Conservation (phyloP, 2,329 filamentous ascomycete genomes). For the Colletotrichum destructivum region DNA sequence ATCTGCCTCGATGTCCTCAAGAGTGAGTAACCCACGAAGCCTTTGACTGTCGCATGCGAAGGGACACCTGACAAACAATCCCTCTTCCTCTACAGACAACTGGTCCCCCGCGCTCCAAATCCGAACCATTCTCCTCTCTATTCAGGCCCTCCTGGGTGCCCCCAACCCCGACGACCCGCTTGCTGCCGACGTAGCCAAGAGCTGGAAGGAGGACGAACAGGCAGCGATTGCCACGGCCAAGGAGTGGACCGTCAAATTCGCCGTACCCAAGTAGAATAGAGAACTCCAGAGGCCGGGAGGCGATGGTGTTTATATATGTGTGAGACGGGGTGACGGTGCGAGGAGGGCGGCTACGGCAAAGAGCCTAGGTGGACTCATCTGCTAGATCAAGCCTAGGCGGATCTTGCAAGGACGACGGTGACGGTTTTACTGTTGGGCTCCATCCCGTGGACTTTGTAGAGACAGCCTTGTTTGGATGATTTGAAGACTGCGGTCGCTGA, state of each 20-base stretch:
- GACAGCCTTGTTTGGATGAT: constrained; percentile 2
- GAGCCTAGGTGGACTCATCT: background rate
- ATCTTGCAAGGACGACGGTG: constrained; percentile 5
- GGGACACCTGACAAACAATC: constrained; percentile 20
- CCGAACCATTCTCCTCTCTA: constrained; percentile 97
- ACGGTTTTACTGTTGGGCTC: background rate
- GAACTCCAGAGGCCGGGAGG: background rate
- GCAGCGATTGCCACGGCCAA: constrained; percentile 92
- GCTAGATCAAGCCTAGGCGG: constrained; percentile 22
- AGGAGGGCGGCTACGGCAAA: constrained; percentile 13
- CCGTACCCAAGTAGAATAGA: constrained; percentile 61
- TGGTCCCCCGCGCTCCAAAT: constrained; percentile 99
- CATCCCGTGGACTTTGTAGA: constrained; percentile 29
- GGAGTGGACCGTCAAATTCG: constrained; percentile 92
- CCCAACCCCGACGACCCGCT: constrained; percentile 99
- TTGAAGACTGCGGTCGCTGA: constrained; percentile 20
- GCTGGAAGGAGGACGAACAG: constrained; percentile 96
- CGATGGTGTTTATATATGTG: background rate
- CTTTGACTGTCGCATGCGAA: background rate
- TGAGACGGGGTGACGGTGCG: constrained; percentile 2
- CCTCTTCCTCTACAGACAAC: constrained; percentile 76
- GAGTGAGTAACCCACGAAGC: constrained; percentile 70
- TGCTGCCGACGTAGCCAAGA: constrained; percentile 96
- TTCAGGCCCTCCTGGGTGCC: constrained; percentile 94
- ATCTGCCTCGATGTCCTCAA: constrained; percentile 98